Base-by-base conservation (phyloP, 2,329 filamentous ascomycete genomes). In the Beauveria sp. region DNA sequence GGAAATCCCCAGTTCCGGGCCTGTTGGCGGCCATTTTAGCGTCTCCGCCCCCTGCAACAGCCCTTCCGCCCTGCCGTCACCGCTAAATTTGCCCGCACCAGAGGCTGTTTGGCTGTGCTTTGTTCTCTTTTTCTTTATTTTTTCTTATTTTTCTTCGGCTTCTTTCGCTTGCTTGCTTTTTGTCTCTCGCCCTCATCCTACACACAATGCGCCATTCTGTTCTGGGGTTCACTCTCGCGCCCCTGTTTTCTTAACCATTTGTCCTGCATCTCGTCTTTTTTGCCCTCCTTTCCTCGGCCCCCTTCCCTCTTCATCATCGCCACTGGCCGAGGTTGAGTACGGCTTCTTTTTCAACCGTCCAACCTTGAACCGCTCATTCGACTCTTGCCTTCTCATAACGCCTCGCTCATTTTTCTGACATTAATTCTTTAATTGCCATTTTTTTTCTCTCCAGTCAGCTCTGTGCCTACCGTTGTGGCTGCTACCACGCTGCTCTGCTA, bases 201-300 rank as follows among this genome's bases (percentile, higher is more conserved):
- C 41, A 9, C 8, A 43, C 41, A 52, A 51, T 50, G 37, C 37
- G n/a, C 47, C 56, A 59, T 46, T 40, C 28, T 59, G 47, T 44
- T 37, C 56, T 26, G 56, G 48, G 48, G 40, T 53, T 59, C 47
- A 53, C 56, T 53, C 26, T 46, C 26, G 52, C 26, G n/a, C 56
- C 56, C 56, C 48, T 53, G 48, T 46, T 48, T 56, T 43, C 44
- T 24, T 24, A 26, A 6, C 37, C n/a, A 12, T 2, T 28, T 48
- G 26, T 5, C 41, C 26, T 43, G 41, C 9, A 14, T 41, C 22
- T n/a, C 44, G 53, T 6, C 14, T 18, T 48, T 18, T 18, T 51
- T 20, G 22, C 12, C 22, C 24, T 50, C 44, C 43, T 56, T 56
- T 58, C 55, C n/a, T 47, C 26, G 30, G 18, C 37, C 26, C 26